Conservation (phyloP, 805 yeast genomes). For the Cyberlindnera mycetangii region DNA sequence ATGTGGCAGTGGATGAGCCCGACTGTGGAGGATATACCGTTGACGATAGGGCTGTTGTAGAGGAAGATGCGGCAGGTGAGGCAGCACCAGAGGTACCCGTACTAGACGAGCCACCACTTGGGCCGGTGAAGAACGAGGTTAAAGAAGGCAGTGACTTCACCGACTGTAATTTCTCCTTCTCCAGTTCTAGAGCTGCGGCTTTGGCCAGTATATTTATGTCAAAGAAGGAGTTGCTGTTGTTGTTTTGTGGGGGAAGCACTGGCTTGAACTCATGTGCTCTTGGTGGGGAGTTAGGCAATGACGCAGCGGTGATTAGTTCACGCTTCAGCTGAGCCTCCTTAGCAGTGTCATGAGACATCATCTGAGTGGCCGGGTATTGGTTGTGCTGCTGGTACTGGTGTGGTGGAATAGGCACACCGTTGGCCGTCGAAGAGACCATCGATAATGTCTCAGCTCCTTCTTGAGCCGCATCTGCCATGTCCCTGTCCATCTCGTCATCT, state of each 20-base stretch:
- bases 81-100: not conserved
- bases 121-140: conserved; percentile 24
- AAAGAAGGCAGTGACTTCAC: conserved; percentile 30
- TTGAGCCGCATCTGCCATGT: conserved; percentile 1
- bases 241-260: not conserved
- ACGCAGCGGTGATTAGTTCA: conserved; percentile 15
- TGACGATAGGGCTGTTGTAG: conserved; percentile 5
- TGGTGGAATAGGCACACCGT: conserved; percentile 7
- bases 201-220: conserved; percentile 30
- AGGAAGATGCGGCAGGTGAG: not conserved
- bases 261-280: conserved; percentile 14
- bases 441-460: conserved; percentile 8
- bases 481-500: conserved; percentile 5
- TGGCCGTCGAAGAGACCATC: conserved; percentile 10
- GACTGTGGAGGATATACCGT: not conserved
- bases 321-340: conserved; percentile 16
- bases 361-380: not conserved
- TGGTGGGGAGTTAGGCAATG: conserved; percentile 26
- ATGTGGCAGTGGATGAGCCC: conserved; percentile 1
- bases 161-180: conserved; percentile 28
- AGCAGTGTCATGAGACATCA: not conserved
- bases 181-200: conserved; percentile 30
- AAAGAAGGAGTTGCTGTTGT: conserved; percentile 19
- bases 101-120: not conserved
- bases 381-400: not conserved